Conservation (phyloP, 768 basidiomycete genomes). For the Rhodotorula diobovata region DNA sequence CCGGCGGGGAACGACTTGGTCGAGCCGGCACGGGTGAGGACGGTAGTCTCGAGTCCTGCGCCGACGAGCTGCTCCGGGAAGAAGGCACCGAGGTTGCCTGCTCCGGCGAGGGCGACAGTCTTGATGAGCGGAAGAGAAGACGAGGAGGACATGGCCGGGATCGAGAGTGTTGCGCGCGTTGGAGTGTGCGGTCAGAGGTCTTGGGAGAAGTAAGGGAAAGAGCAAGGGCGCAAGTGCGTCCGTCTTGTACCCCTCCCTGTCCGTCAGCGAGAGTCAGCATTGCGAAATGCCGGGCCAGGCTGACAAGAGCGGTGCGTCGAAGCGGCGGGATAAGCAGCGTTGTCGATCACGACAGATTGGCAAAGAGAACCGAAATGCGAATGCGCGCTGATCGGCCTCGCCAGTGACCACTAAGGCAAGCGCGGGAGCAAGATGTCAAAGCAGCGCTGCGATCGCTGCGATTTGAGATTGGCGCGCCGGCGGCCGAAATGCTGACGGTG, state of each 20-base stretch:
- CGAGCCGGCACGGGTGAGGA: not conserved
- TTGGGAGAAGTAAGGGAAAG: not conserved
- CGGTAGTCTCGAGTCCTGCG: not conserved
- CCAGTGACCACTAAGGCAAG: too few species aligned
- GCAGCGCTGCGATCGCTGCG: too few species aligned
- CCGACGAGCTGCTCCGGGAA: slow-evolving; percentile 1
- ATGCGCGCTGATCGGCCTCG: too few species aligned
- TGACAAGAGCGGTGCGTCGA: too few species aligned
- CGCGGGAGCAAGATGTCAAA: too few species aligned
- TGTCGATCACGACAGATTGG: too few species aligned
- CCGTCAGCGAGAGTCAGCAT: too few species aligned
- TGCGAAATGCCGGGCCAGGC: not conserved
- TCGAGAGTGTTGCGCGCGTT: not conserved
- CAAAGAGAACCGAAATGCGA: too few species aligned
- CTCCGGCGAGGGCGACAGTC: slow-evolving; percentile 26
- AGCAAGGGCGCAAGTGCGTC: too few species aligned
- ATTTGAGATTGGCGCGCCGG: too few species aligned
- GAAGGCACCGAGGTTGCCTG: slow-evolving; percentile 23
- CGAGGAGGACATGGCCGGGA: slow-evolving; percentile 3
- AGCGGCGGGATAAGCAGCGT: too few species aligned
- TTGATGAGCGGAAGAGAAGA: slow-evolving; percentile 4
- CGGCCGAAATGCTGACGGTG: too few species aligned
- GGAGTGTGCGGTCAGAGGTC: not conserved
- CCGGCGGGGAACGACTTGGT: not conserved
- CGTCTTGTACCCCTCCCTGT: not conserved